phyloP scores from a whole-genome alignment of 805 yeast genomes.

The Ogataea methylovora region DNA sequence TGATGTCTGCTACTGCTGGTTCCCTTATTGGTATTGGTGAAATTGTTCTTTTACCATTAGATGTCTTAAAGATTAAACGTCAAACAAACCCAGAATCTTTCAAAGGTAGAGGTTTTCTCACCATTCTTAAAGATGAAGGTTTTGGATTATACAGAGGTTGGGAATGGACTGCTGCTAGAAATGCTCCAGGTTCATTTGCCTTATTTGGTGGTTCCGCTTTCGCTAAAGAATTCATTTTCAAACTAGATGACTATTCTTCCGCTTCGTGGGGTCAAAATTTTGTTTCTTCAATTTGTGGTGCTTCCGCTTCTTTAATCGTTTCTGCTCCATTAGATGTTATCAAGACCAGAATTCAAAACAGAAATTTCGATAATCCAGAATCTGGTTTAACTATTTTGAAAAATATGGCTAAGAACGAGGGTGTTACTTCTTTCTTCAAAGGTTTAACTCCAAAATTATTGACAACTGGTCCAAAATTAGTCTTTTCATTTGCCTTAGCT shows the following conservation, averaged over 20 bases:
- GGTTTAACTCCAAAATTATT: conserved; percentile 94
- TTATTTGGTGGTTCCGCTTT: conserved; percentile 98
- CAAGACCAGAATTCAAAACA: conserved; percentile 97
- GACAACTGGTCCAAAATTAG: conserved; percentile 97
- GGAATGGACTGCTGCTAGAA: conserved; percentile 99
- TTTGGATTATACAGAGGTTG: conserved; percentile 92
- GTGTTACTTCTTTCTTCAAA: conserved; percentile 84
- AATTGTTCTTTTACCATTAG: conserved; percentile 89
- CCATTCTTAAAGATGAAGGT: conserved; percentile 85
- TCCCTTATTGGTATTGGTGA: conserved; percentile 97
- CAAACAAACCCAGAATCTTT: conserved; percentile 99
- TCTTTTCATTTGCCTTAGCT: conserved; percentile 96
- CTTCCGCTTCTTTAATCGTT: conserved; percentile 92
- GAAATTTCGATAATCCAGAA: conserved; percentile 92
- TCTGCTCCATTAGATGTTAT: conserved; percentile 97
- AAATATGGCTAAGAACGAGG: conserved; percentile 91
- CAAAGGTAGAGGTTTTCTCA: conserved; percentile 93
- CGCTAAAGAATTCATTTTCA: conserved; percentile 92
- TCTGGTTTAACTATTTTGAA: conserved; percentile 87
- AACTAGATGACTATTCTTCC: conserved; percentile 73
- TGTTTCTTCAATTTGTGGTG: conserved; percentile 91
- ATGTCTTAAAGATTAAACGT: conserved; percentile 94
- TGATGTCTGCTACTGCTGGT: conserved; percentile 96
- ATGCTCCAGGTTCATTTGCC: conserved; percentile 98
- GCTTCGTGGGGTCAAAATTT: conserved; percentile 97